Base-by-base conservation (phyloP, 495 filamentous ascomycete species). In the Penicillium diatomitis region DNA sequence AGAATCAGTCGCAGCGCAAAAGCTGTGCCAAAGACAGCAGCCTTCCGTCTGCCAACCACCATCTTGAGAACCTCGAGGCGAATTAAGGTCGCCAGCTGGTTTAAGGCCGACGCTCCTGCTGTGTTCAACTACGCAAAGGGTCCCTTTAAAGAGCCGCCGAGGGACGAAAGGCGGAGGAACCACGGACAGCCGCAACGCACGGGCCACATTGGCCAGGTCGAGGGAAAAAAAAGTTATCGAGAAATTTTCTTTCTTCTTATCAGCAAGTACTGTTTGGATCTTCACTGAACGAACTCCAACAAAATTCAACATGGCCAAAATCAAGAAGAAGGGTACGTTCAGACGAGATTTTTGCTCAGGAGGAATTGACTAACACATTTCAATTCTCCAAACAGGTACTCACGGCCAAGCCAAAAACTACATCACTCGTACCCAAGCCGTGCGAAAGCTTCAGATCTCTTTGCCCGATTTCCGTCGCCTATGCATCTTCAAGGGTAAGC, bases 381-480 rank as follows among this genome's bases (percentile, higher is more conserved):
- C 37, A 45, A 20, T 52, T 20, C 10, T 5, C 32, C 27, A 36
- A 31, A 27, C 47, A 88, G 85, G 92, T 60, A 85, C 84, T 61
- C 80, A 89, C 63, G 92, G 92, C 71, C 81, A 85, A 70, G 90
- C 92, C 74, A 96, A 91, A 74, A 97, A 97, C 79, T 98, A 90
- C 76, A 91, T 97, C 54, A 96, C 91, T 41, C 81, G 92, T 67
- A 95, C 90, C 3, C 89, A 95, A 68, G 92, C 94, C 10, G 89
- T 97, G 53, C 86, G 90, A 57, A 97, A 97, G 75, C 84, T 98
- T 52, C 92, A 98, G 70, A 87, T 97, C 65, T 94, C 88, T 54
- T 79, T 98, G 45, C 89, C 89, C 36, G 94, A 98, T 70, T 98
- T 98, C 71, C 84, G 92, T 68, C 85, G 94, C 63, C 78, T 98